These are phyloP conservation scores for Annona squamosa DNA, from an alignment of 164 flowering plant genomes.

Conservation along the genomic window DNA sequence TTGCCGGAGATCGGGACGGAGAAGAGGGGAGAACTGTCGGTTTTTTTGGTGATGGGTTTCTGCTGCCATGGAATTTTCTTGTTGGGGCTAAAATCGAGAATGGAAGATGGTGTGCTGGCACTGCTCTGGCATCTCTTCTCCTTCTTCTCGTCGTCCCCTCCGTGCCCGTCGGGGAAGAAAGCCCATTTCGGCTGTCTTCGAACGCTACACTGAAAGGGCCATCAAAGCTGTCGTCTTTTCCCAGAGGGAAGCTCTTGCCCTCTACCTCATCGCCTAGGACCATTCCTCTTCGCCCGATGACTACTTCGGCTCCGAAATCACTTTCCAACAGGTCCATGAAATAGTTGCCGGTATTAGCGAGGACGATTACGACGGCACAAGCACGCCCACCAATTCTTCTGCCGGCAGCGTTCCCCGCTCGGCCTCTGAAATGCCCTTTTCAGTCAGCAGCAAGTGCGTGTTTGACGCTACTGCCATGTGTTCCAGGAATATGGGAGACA, in stretches of 20 bases:
- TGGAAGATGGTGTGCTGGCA: no score
- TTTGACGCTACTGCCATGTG: slow-evolving; percentile 78
- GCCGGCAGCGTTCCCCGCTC: background rate
- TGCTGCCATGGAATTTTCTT: no score
- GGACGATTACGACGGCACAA: background rate
- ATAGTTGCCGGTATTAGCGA: slow-evolving; percentile 45
- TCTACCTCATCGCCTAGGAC: slow-evolving; percentile 72
- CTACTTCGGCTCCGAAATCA: slow-evolving; percentile 56
- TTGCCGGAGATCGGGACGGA: no score
- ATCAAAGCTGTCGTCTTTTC: slow-evolving; percentile 62
- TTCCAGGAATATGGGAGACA: slow-evolving; percentile 59
- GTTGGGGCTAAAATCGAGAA: no score
- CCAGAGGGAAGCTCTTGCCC: slow-evolving; percentile 62
- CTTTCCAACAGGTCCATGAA: slow-evolving; percentile 45
- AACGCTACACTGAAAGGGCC: slow-evolving; percentile 74
- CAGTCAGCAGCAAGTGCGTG: slow-evolving; percentile 61
- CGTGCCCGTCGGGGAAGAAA: background rate
- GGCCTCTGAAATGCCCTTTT: slow-evolving; percentile 51
- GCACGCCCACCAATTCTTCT: background rate
- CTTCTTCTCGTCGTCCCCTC: slow-evolving; percentile 11
- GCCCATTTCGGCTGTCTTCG: slow-evolving; percentile 47
- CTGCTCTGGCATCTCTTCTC: no score
- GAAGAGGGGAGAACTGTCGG: no score
- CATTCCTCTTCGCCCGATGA: slow-evolving; percentile 31
- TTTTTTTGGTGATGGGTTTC: no score